Conservation (phyloP, 139 green algal genomes). For the Nannochloris sp. region DNA sequence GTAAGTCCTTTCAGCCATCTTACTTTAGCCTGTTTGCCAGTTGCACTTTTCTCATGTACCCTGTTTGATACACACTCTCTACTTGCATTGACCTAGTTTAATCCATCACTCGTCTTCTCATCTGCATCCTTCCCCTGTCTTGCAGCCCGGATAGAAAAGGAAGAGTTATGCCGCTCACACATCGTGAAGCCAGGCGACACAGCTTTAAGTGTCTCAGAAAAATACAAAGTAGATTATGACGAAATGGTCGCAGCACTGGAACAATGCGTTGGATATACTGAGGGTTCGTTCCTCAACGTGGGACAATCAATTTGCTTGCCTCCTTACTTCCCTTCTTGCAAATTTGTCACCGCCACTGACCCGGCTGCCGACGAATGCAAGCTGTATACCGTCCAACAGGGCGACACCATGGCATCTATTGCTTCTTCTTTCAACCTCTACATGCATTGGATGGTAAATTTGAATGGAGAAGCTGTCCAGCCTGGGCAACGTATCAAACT, state of each 20-base stretch:
- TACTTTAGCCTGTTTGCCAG: no score
- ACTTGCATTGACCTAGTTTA: not conserved
- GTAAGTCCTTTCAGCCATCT: no score
- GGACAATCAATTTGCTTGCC: slow-evolving; percentile 8
- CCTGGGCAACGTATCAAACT: not conserved
- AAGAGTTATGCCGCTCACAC: not conserved
- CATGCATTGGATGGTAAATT: not conserved
- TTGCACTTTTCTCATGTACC: not conserved
- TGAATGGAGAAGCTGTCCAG: not conserved
- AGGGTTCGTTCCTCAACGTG: not conserved
- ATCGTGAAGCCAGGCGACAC: not conserved
- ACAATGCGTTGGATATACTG: slow-evolving; percentile 5
- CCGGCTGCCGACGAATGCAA: not conserved
- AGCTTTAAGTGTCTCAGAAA: slow-evolving; percentile 12
- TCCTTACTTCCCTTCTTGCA: slow-evolving; percentile 4
- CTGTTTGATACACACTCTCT: not conserved
- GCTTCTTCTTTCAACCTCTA: not conserved
- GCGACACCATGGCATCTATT: not conserved
- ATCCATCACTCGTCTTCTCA: not conserved
- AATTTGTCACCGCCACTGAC: not conserved
- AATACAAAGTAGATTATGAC: not conserved
- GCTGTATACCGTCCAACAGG: not conserved
- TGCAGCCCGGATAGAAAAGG: no score
- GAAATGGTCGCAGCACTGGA: slow-evolving; percentile 3
- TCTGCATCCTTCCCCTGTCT: not conserved